These are phyloP conservation scores for Zymoseptoria brevis DNA, from an alignment of 2,329 filamentous ascomycete species.

Conservation along the genomic window DNA sequence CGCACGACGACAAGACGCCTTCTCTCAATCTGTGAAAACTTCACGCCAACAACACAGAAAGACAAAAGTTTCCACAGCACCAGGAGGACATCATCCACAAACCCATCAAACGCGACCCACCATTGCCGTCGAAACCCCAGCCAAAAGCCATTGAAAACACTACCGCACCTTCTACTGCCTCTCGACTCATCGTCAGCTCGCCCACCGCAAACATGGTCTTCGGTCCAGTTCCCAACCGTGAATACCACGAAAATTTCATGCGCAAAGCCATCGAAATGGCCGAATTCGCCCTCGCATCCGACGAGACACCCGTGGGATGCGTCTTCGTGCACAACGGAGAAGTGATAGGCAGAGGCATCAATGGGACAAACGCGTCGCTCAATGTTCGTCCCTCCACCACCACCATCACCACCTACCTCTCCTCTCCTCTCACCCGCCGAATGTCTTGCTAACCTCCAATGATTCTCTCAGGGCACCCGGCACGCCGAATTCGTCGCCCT, in stretches of 20 bases:
- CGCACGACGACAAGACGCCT: background rate
- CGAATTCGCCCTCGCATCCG: constrained; percentile 70
- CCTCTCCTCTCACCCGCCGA: no score
- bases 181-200: background rate
- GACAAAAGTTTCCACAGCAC: background rate
- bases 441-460: background rate
- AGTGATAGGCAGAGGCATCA: constrained; percentile 87
- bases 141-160: background rate
- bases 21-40: background rate
- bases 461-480: constrained; percentile 60
- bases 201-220: constrained; percentile 22
- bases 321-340: constrained; percentile 75
- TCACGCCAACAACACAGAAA: background rate
- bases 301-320: constrained; percentile 95
- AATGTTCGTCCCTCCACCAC: constrained; percentile 37
- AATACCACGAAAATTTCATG: constrained; percentile 61
- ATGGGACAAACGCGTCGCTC: constrained; percentile 86
- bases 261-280: constrained; percentile 83
- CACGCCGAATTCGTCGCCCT: constrained; percentile 95
- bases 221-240: constrained; percentile 32
- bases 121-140: background rate
- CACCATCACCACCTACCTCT: no score
- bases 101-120: background rate
- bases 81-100: background rate
- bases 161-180: background rate